Base-by-base conservation (phyloP, 495 filamentous ascomycete genomes). In the Xylaria telfairii region DNA sequence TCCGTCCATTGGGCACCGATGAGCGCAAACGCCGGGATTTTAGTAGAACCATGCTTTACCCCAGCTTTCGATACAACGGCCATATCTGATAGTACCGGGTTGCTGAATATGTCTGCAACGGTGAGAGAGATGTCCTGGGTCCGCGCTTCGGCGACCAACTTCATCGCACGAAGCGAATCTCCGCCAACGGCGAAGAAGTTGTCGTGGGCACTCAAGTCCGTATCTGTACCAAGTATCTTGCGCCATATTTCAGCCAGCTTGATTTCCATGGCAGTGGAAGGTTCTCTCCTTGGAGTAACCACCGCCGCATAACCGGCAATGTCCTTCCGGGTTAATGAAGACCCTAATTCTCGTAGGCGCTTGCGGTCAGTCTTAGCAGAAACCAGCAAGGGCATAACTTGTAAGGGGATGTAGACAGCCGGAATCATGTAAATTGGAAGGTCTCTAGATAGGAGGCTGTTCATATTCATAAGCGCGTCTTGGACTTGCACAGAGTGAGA, bases 291-390 rank as follows among this genome's bases (percentile, higher is more conserved):
- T 17, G 70, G 70, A 26, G 67, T 69, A 6, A 69, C 74, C 0
- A 61, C 72, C 9, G 72, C 70, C 0, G 70, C 70, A 42, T 79
- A 74, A 9, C 76, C 71, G 24, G 76, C 67, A n/a, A 81, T 69
- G 17, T 80, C 71, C 41, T 80, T 77, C 13, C 80, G 69, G 19
- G 76, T 80, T 54, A 83, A 69, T 3, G 77, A 71, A 9, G 80
- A 70, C 0, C 78, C 82, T 34, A 81, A 49, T 44, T 81, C 78
- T 19, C 80, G 75, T n/a, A 92, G 82, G 10, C 81, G 81, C 68
- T 88, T 87, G 32, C 90, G 86, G 67, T 92, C 90, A 6, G 86
- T 85, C 77, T 92, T 92, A 6, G 83, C 87, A 0, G 89, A 89
- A 0, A 84, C 83, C 4, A 87, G 77, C 15, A 86, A 79, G 0